Conservation (phyloP, 768 basidiomycete species). For the Crepidotus variabilis region DNA sequence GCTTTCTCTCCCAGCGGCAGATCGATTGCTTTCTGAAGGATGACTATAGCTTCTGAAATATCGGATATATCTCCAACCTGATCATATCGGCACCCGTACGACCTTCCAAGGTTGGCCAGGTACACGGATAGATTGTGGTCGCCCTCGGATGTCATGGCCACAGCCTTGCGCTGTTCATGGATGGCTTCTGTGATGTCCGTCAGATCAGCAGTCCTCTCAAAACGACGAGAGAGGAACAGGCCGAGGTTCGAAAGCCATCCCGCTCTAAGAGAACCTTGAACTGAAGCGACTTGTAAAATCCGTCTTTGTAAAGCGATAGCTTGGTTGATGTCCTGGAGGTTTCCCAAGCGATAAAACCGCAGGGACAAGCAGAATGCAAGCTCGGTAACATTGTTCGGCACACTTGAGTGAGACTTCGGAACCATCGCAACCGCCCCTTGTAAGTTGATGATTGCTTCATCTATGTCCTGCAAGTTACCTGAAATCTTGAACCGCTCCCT, state of each 20-base stretch:
- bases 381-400: constrained; percentile 8
- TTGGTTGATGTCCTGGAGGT: constrained; percentile 2
- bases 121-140: constrained; percentile 2
- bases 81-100: constrained; percentile 14
- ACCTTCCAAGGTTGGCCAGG: constrained; percentile 7
- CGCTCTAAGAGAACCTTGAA: background rate
- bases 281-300: background rate
- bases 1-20: background rate
- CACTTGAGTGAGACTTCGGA: background rate
- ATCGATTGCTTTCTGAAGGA: background rate
- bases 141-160: constrained; percentile 1
- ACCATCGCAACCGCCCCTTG: background rate
- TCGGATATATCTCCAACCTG: constrained; percentile 2
- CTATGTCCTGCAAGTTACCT: background rate
- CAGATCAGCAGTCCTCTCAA: background rate
- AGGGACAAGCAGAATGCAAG: constrained; percentile 6
- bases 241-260: constrained; percentile 2
- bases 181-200: constrained; percentile 6
- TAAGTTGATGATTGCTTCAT: background rate
- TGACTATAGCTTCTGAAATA: constrained; percentile 6
- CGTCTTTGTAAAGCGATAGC: background rate
- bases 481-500: background rate
- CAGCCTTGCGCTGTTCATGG: background rate
- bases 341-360: background rate
- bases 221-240: background rate